These are phyloP conservation scores for Talaromyces wortmannii DNA, from an alignment of 495 filamentous ascomycete genomes.

Conservation along the genomic window DNA sequence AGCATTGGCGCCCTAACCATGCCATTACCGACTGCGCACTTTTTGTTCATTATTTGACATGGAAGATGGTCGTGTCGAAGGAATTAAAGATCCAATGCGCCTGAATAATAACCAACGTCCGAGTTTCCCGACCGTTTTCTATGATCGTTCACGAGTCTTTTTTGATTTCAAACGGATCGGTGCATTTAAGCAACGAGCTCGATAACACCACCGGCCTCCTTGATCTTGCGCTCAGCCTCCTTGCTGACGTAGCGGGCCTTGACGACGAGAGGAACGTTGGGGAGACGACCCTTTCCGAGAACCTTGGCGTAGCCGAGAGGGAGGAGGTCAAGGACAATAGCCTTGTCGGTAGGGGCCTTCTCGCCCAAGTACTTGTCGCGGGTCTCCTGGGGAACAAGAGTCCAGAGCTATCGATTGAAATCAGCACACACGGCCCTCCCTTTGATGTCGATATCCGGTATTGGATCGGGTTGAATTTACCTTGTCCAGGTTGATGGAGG, in stretches of 20 bases:
- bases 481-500: constrained; percentile 87
- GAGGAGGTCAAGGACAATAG: constrained; percentile 87
- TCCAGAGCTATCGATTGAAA: constrained; percentile 56
- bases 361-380: constrained; percentile 74
- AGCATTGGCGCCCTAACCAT: not conserved
- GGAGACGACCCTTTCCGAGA: constrained; percentile 86
- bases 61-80: not conserved
- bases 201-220: constrained; percentile 79
- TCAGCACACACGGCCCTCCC: not conserved
- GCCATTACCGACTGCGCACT: not conserved
- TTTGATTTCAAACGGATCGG: constrained; percentile 12
- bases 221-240: constrained; percentile 91
- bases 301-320: constrained; percentile 90
- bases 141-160: constrained; percentile 16
- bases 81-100: not conserved
- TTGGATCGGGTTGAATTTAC: constrained; percentile 31
- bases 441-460: not conserved
- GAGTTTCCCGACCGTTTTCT: constrained; percentile 25
- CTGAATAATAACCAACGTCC: constrained; percentile 1
- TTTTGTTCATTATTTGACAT: constrained; percentile 3
- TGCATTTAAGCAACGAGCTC: constrained; percentile 77
- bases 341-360: constrained; percentile 63
- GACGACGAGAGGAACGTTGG: constrained; percentile 78
- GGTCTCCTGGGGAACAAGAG: constrained; percentile 73
- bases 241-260: constrained; percentile 82